These are phyloP conservation scores for Artomyces pyxidatus DNA, from an alignment of 768 basidiomycete species.

Conservation along the genomic window DNA sequence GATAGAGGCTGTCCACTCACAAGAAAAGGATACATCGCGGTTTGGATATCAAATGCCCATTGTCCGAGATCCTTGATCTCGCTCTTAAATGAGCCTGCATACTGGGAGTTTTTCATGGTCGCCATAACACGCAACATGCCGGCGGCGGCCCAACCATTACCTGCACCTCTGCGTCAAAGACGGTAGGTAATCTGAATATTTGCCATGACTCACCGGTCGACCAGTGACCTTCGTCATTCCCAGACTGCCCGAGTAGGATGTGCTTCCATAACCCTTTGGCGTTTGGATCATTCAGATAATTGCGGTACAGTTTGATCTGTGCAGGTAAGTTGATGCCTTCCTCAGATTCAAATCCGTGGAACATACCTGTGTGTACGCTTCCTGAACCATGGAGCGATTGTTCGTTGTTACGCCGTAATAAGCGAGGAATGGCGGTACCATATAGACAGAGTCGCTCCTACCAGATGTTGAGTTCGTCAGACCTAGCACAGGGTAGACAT, in stretches of 20 bases:
- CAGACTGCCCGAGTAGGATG: slow-evolving; percentile 46
- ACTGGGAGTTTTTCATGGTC: slow-evolving; percentile 61
- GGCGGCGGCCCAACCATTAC: slow-evolving; percentile 85
- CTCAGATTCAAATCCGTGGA: neutral
- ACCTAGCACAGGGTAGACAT: neutral
- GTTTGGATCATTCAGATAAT: slow-evolving; percentile 44
- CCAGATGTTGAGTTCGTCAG: neutral
- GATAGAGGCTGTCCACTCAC: slow-evolving; percentile 30
- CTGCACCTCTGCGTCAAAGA: slow-evolving; percentile 26
- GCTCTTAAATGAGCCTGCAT: slow-evolving; percentile 34
- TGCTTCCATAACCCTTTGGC: slow-evolving; percentile 69
- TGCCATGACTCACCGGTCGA: slow-evolving; percentile 48
- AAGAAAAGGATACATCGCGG: slow-evolving; percentile 55
- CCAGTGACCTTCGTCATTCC: slow-evolving; percentile 67
- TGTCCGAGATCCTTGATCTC: slow-evolving; percentile 49
- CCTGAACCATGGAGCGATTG: slow-evolving; percentile 50
- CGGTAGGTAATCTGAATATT: neutral
- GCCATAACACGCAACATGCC: slow-evolving; percentile 80
- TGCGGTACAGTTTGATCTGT: slow-evolving; percentile 56
- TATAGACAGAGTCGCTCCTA: slow-evolving; percentile 77
- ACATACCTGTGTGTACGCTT: slow-evolving; percentile 54
- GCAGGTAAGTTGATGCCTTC: too few species aligned
- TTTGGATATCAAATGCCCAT: slow-evolving; percentile 70
- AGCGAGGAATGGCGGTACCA: slow-evolving; percentile 83
- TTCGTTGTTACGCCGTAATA: slow-evolving; percentile 64